Evolutionary conservation across 1,139 yeast species (phyloP).

Genomic region (Kodamaea arcana): DNA sequence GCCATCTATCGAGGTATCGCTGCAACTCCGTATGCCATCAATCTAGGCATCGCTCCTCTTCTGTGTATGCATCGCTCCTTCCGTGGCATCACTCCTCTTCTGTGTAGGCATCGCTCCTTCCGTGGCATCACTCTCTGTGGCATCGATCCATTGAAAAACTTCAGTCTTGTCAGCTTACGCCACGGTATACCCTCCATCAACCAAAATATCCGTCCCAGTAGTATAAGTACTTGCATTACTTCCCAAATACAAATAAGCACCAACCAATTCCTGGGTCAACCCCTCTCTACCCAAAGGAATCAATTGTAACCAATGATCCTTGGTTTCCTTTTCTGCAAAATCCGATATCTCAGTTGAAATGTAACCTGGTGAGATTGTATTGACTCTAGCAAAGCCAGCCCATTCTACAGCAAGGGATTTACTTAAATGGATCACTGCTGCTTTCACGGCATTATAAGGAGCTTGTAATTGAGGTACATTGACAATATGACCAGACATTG

Average conservation of each 20-base stretch:
- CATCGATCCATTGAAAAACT: too few species aligned
- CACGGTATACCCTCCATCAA: slow-evolving; percentile 78
- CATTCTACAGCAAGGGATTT: slow-evolving; percentile 80
- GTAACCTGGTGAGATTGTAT: slow-evolving; percentile 79
- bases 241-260: slow-evolving; percentile 76
- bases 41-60: too few species aligned
- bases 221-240: slow-evolving; percentile 79
- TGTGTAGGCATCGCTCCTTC: too few species aligned
- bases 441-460: slow-evolving; percentile 82
- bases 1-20: too few species aligned
- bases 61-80: too few species aligned
- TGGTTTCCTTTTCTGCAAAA: slow-evolving; percentile 49
- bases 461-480: slow-evolving; percentile 83
- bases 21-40: too few species aligned
- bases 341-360: slow-evolving; percentile 63
- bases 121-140: too few species aligned
- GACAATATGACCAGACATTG: slow-evolving; percentile 82
- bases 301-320: slow-evolving; percentile 57
- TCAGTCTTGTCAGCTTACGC: slow-evolving; percentile 27
- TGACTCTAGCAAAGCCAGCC: slow-evolving; percentile 76
- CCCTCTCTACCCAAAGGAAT: slow-evolving; percentile 81
- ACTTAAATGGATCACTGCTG: slow-evolving; percentile 77
- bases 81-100: too few species aligned
- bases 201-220: slow-evolving; percentile 78
- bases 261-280: slow-evolving; percentile 74